These are phyloP conservation scores for Prunella vulgaris DNA, from an alignment of 257 asterid species.

Conservation along the genomic window DNA sequence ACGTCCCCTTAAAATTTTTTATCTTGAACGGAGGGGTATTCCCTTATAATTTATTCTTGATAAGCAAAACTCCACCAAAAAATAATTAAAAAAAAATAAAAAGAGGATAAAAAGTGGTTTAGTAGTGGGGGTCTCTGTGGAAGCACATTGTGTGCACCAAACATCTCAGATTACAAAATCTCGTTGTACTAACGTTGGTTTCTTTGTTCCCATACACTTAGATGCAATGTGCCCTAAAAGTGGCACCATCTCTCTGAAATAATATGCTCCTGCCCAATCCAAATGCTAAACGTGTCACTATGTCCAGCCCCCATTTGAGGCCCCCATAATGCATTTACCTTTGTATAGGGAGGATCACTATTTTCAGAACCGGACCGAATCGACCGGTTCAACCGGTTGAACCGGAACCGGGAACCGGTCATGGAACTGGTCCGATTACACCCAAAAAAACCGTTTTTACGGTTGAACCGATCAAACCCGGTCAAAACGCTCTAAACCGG, in stretches of 20 bases:
- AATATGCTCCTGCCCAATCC: slow-evolving; percentile 1
- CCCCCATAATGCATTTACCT: slow-evolving; percentile 5
- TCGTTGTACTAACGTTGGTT: slow-evolving; percentile 32
- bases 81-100: background rate
- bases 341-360: slow-evolving; percentile 10
- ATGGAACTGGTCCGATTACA: no score
- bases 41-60: no score
- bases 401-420: no score
- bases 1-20: no score
- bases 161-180: slow-evolving; percentile 10
- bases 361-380: no score
- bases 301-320: slow-evolving; percentile 14
- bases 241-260: slow-evolving; percentile 14
- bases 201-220: slow-evolving; percentile 38
- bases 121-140: slow-evolving; percentile 41
- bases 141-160: slow-evolving; percentile 37
- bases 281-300: slow-evolving; percentile 23
- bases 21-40: no score
- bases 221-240: slow-evolving; percentile 44
- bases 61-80: background rate
- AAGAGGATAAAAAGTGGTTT: background rate
- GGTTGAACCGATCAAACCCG: no score
- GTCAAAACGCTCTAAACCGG: no score
- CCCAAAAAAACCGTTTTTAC: no score
- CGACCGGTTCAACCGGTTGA: no score